Evolutionary conservation across 73 alveolate species (phyloP).

Genomic region (Uronychia setigera): DNA sequence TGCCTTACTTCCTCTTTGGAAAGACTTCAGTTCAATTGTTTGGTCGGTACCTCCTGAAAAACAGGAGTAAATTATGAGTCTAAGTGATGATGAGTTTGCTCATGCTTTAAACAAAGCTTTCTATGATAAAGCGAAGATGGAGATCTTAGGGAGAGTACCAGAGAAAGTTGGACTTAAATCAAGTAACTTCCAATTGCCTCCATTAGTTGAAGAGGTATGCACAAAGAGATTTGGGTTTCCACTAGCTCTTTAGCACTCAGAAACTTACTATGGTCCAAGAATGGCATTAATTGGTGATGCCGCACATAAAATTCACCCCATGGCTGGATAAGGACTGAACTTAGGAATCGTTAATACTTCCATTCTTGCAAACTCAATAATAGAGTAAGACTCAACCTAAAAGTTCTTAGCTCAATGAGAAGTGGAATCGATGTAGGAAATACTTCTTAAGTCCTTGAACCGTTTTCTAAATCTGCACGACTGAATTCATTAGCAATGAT

Average conservation of each 20-base stretch:
- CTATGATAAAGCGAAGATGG: constrained; percentile 33
- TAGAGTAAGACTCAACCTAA: background rate
- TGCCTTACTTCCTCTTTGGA: constrained; percentile 82
- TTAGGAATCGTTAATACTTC: constrained; percentile 40
- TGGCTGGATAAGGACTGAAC: constrained; percentile 76
- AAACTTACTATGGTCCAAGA: constrained; percentile 51
- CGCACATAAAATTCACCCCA: constrained; percentile 82
- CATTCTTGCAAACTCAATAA: constrained; percentile 34
- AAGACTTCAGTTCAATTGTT: constrained; percentile 66
- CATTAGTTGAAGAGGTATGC: constrained; percentile 49
- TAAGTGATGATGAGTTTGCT: constrained; percentile 59
- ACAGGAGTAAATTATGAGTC: constrained; percentile 38
- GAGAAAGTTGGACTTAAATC: constrained; percentile 4
- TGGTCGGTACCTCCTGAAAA: constrained; percentile 75
- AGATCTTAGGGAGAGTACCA: constrained; percentile 12
- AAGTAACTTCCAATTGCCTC: constrained; percentile 49
- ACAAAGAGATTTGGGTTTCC: constrained; percentile 78
- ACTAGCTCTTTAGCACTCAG: constrained; percentile 24
- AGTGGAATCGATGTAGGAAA: constrained; percentile 50
- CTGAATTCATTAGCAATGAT: constrained; percentile 22
- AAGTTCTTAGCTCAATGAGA: constrained; percentile 29
- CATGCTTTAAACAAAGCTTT: constrained; percentile 61
- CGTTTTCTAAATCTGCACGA: constrained; percentile 15
- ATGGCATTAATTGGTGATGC: constrained; percentile 87
- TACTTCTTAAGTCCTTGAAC: constrained; percentile 11